Evolutionary conservation across 208 protist species (phyloP), one percentile per base, ranked within the genome.

Genomic region (Naegleria gruberi): DNA sequence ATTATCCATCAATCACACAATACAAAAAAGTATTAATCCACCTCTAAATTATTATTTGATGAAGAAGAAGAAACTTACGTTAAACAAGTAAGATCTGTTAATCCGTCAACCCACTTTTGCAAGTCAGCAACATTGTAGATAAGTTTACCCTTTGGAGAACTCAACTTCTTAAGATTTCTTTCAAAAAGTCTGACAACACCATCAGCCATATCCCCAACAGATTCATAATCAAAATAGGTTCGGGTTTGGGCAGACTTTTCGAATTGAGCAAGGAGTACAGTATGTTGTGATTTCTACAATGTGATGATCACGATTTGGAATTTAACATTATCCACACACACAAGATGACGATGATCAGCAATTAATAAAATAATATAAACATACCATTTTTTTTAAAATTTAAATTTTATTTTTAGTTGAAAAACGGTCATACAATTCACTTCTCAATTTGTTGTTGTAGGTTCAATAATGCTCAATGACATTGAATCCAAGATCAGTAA

Each of bases 211-310:
- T 34, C 42, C 0, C 4, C 19, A n/a, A 89, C 34, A 41, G 73
- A 37, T 41, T 87, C 81, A 73, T 73, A 91, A 57, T 91, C 89
- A 51, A 45, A 83, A 57, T 91, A 91, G 17, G 89, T 91, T n/a
- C 81, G 19, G 34, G 89, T 37, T 41, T 55, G 83, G 15, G 10
- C 42, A n/a, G 15, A 34, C 4, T 42, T 12, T 19, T 15, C 42
- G 19, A 40, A 87, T 73, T 91, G 89, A 37, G 44, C 26, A 6
- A 91, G 42, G 3, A 91, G 6, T 10, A 91, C 65, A 10, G 81
- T 91, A 40, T 91, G 89, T 23, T n/a, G 7, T 30, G n/a, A n/a
- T n/a, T n/a, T n/a, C n/a, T n/a, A n/a, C n/a, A n/a, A n/a, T n/a
- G n/a, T n/a, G n/a, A n/a, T n/a, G n/a, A n/a, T n/a, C n/a, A n/a